Percentiles rank a stretch among this genome's conserved stretches.
Evolutionary conservation across 2,329 filamentous ascomycete genomes (phyloP).

Genomic region (Ascochyta rabiei): DNA sequence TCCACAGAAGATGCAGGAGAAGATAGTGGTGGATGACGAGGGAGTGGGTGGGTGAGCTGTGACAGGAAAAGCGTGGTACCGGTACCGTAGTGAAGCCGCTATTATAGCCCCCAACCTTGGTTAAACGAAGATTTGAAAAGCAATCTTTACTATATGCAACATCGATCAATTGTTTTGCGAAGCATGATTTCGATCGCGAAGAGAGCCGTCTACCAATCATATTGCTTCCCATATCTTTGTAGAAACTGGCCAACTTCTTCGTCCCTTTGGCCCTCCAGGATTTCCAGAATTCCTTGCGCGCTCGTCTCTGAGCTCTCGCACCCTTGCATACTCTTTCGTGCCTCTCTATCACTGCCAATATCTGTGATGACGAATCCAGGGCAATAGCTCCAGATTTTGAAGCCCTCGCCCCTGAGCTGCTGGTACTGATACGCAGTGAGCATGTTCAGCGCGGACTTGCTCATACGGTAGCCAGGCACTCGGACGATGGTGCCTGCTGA

Average conservation of each 20-base stretch:
- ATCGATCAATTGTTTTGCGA: too few species aligned
- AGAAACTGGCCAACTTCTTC: conserved; percentile 35
- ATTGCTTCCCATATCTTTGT: conserved; percentile 24
- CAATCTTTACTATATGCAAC: background rate
- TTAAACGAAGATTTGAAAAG: background rate
- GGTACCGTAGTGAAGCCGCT: conserved; percentile 10
- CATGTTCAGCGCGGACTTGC: conserved; percentile 47
- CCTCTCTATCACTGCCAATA: conserved; percentile 28
- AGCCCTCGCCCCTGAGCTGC: conserved; percentile 37
- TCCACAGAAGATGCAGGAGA: background rate
- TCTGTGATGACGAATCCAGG: conserved; percentile 42
- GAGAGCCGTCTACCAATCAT: conserved; percentile 27
- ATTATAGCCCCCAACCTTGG: too few species aligned
- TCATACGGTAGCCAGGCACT: conserved; percentile 40
- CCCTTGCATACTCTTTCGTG: conserved; percentile 15
- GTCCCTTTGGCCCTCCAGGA: conserved; percentile 40
- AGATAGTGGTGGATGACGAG: background rate
- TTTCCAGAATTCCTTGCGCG: conserved; percentile 39
- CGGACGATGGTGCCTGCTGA: conserved; percentile 1
- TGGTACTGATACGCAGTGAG: conserved; percentile 47
- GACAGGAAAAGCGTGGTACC: conserved; percentile 12
- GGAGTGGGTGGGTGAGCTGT: background rate
- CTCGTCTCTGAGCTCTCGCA: conserved; percentile 42
- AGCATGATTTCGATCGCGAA: too few species aligned
- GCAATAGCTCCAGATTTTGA: conserved; percentile 40